Conservation (phyloP, 1,284 basidiomycete species). For the Naganishia cerealis region DNA sequence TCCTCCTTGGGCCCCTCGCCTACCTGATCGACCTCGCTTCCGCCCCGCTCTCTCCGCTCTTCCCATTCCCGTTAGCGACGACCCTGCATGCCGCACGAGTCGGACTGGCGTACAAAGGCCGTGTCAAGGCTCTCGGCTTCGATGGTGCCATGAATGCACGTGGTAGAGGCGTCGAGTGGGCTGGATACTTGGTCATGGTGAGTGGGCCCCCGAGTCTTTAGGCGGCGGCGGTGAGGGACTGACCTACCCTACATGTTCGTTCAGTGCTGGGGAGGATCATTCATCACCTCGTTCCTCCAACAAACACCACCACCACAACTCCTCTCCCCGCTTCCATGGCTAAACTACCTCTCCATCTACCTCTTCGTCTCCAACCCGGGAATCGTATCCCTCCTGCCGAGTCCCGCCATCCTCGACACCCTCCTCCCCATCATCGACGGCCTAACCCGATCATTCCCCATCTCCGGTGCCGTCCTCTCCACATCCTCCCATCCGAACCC, state of each 20-base stretch:
- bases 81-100: slow-evolving; percentile 34
- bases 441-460: slow-evolving; percentile 33
- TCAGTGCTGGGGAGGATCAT: slow-evolving; percentile 35
- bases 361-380: slow-evolving; percentile 30
- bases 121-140: slow-evolving; percentile 26
- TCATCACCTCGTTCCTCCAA: slow-evolving; percentile 34
- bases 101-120: slow-evolving; percentile 27
- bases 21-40: slow-evolving; percentile 28
- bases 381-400: slow-evolving; percentile 26
- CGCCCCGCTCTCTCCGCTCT: slow-evolving; percentile 26
- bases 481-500: slow-evolving; percentile 30
- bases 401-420: slow-evolving; percentile 29
- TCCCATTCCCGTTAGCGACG: slow-evolving; percentile 33
- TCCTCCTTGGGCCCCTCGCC: slow-evolving; percentile 32
- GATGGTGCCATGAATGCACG: slow-evolving; percentile 29
- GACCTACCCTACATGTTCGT: neutral
- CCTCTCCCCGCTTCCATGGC: slow-evolving; percentile 28
- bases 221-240: neutral
- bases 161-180: slow-evolving; percentile 28
- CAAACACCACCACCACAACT: slow-evolving; percentile 33
- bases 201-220: neutral
- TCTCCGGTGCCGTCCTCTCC: slow-evolving; percentile 32
- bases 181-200: slow-evolving; percentile 34
- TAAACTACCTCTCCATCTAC: slow-evolving; percentile 35
- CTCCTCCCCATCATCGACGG: slow-evolving; percentile 34